Conservation (phyloP, 805 yeast species). For the Pichia cephalocereana region DNA sequence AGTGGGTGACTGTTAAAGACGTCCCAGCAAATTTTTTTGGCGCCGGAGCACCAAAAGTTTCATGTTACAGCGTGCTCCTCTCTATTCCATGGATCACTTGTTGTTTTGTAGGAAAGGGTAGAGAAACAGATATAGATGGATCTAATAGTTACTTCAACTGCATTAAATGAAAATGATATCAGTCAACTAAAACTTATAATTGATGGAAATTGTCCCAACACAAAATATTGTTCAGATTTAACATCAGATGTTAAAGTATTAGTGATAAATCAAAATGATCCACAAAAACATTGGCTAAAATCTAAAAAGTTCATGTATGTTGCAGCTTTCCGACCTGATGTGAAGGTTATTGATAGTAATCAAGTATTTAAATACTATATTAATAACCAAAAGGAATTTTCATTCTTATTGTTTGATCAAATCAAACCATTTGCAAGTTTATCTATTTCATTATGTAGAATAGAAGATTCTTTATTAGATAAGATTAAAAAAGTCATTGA, state of each 20-base stretch:
- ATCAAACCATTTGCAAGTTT: constrained; percentile 37
- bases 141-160: constrained; percentile 21
- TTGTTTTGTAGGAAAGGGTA: too few relatives aligned
- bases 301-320: constrained; percentile 48
- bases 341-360: constrained; percentile 42
- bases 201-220: constrained; percentile 10
- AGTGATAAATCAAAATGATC: constrained; percentile 17
- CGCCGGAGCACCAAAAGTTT: too few relatives aligned
- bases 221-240: constrained; percentile 18
- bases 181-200: constrained; percentile 9
- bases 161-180: constrained; percentile 14
- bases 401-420: neutral
- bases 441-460: constrained; percentile 31
- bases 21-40: too few relatives aligned
- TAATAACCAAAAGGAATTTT: neutral
- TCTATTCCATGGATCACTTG: too few relatives aligned
- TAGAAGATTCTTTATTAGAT: constrained; percentile 11
- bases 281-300: constrained; percentile 20
- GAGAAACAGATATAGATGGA: neutral
- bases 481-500: constrained; percentile 27
- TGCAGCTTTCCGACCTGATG: constrained; percentile 43
- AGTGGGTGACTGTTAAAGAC: too few relatives aligned
- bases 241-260: constrained; percentile 20
- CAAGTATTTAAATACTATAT: constrained; percentile 23
- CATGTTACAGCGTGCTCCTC: too few relatives aligned